A percentile compares a stretch with the other conserved stretches of the same genome.
These are phyloP conservation scores for Amoeboradix gromovi DNA, from an alignment of 371 early-diverging fungal genomes.

Conservation along the genomic window DNA sequence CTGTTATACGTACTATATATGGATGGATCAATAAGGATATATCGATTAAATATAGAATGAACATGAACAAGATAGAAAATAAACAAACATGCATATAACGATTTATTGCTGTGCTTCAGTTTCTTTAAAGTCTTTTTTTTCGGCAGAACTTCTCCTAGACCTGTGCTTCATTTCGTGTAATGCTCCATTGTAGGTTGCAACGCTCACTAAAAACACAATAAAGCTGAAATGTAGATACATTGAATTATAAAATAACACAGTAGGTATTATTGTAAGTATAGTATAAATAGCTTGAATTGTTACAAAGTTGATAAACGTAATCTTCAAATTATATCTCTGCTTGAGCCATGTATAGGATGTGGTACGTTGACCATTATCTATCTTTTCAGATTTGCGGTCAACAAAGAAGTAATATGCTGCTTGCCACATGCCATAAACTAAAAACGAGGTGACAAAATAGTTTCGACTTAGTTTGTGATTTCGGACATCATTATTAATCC, in stretches of 20 bases:
- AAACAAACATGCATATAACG: too few species aligned
- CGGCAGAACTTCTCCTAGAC: too few species aligned
- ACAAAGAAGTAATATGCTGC: not conserved
- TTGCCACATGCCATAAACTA: not conserved
- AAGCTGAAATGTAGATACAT: not conserved
- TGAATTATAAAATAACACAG: not conserved
- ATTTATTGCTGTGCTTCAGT: too few species aligned
- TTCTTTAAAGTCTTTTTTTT: too few species aligned
- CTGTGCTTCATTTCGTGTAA: too few species aligned
- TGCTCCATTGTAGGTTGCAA: not conserved
- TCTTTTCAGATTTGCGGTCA: not conserved
- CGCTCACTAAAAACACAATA: not conserved
- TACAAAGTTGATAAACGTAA: not conserved
- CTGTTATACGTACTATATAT: not conserved
- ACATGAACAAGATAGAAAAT: too few species aligned
- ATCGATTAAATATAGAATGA: not conserved
- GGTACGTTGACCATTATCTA: not conserved
- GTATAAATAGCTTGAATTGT: not conserved
- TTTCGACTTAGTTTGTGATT: not conserved
- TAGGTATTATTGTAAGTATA: not conserved
- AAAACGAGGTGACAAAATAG: not conserved
- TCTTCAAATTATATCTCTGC: not conserved
- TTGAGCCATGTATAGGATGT: not conserved
- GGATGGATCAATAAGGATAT: not conserved
- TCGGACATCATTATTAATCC: slow-evolving; percentile 7